Conservation (phyloP, 75 land plant genomes). For the Gnetum montanum region DNA sequence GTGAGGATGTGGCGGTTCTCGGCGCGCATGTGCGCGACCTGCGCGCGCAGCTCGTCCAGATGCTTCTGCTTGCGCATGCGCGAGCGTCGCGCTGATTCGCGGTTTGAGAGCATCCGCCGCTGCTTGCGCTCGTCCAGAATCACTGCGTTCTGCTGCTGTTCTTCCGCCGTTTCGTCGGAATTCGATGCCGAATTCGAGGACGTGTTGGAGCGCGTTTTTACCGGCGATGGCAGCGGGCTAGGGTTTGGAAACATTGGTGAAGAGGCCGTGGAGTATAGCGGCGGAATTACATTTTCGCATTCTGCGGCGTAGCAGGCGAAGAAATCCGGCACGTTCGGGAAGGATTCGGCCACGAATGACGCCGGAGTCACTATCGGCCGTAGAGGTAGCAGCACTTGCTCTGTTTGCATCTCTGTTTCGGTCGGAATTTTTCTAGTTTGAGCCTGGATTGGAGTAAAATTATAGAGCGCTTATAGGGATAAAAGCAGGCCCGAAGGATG, state of each 20-base stretch:
- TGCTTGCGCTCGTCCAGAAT: conserved; percentile 48
- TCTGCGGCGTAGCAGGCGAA: too few species aligned
- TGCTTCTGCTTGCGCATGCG: conserved; percentile 73
- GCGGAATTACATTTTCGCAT: too few species aligned
- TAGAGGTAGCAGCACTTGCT: not conserved
- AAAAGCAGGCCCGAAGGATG: not conserved
- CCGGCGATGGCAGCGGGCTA: not conserved
- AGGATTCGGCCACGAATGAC: not conserved
- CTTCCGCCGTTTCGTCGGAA: conserved; percentile 69
- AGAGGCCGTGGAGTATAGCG: too few species aligned
- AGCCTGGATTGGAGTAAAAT: not conserved
- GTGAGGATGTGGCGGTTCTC: conserved; percentile 44
- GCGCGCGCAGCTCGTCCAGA: conserved; percentile 56
- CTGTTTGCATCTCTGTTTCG: conserved; percentile 1
- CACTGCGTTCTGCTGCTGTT: conserved; percentile 8
- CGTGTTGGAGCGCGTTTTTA: not conserved
- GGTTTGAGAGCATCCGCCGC: conserved; percentile 69
- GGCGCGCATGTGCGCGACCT: conserved; percentile 32
- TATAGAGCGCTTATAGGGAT: not conserved
- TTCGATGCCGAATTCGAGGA: conserved; percentile 37
- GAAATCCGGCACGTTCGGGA: too few species aligned
- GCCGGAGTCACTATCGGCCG: not conserved
- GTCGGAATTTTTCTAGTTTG: not conserved
- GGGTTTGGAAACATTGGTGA: too few species aligned
- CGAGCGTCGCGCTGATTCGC: conserved; percentile 84